Evolutionary conservation across 306 rosid genomes (phyloP).

Genomic region (Castanea crenata): DNA sequence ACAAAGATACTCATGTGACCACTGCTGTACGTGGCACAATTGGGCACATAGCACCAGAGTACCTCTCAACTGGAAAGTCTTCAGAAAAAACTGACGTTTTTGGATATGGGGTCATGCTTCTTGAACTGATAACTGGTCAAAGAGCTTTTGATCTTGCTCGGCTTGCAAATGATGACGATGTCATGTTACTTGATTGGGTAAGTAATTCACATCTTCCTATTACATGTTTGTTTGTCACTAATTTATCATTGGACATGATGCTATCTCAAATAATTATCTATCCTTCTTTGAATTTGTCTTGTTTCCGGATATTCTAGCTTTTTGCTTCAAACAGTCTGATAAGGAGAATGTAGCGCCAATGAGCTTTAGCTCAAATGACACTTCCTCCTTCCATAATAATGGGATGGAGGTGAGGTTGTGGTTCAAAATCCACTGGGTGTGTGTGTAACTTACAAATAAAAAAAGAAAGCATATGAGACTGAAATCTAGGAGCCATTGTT

Average conservation of each 20-base stretch:
- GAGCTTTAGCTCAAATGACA: no score
- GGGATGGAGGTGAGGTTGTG: no score
- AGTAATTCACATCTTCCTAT: constrained; percentile 14
- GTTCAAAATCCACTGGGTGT: no score
- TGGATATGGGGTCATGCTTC: constrained; percentile 99
- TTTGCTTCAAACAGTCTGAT: neutral
- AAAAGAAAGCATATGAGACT: neutral
- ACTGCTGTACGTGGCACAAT: constrained; percentile 92
- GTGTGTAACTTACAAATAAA: no score
- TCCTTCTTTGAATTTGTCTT: neutral
- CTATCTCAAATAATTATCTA: neutral
- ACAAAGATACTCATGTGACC: constrained; percentile 89
- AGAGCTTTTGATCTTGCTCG: constrained; percentile 96
- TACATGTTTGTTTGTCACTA: neutral
- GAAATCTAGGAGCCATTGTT: neutral
- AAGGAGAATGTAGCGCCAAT: neutral
- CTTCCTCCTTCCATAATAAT: no score
- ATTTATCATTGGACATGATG: neutral
- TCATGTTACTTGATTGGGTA: constrained; percentile 97
- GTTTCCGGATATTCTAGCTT: neutral
- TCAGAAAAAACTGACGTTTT: constrained; percentile 95
- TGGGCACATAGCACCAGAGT: constrained; percentile 97
- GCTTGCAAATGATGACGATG: constrained; percentile 84
- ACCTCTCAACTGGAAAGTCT: constrained; percentile 87
- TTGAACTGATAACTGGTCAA: constrained; percentile 93